Base-by-base conservation (phyloP, 2,329 filamentous ascomycete species). In the Exophiala dermatitidis region DNA sequence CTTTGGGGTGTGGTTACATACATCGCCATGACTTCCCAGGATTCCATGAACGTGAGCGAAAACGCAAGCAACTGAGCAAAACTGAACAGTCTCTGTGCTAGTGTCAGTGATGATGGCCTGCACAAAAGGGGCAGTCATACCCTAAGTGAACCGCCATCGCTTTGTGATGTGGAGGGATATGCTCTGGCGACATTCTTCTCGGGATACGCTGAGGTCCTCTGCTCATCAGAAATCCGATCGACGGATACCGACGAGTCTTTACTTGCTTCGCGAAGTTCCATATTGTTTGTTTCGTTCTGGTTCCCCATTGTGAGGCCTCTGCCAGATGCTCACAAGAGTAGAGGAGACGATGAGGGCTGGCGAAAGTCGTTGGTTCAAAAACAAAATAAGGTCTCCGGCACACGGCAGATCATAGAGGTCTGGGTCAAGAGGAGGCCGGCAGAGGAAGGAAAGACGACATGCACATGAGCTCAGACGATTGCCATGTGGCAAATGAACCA, bases 21-120 rank as follows among this genome's bases (percentile, higher is more conserved):
- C 58, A 57, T 55, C 12, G 42, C 47, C 56, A 62, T 58, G 28
- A 52, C 50, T 46, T 60, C 60, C 60, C 60, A 62, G 12, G 43
- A 54, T 44, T 50, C 49, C 58, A 60, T 59, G 37, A 56, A 60
- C 4, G 56, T 62, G 48, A 62, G 44, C 2, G 58, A 54, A 46
- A 61, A 62, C n/a, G 54, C 58, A 6, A 62, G 48, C 2, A 62
- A 40, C 48, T 62, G 58, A 19, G 53, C 50, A 38, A 57, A 57
- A 34, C 54, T 58, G 54, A 62, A 62, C 8, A 61, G 37, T 33
- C 56, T 48, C 57, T 56, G 36, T 5, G 29, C 38, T 7, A 38
- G n/a, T 8, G 43, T 46, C 43, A 51, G 37, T 45, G 10, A 3
- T 10, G 4, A 34, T 4, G 19, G 26, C 12, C 34, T 33, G 10